These are phyloP conservation scores for Fimicolochytrium jonesii DNA, from an alignment of 192 early-diverging fungal species.

Conservation along the genomic window DNA sequence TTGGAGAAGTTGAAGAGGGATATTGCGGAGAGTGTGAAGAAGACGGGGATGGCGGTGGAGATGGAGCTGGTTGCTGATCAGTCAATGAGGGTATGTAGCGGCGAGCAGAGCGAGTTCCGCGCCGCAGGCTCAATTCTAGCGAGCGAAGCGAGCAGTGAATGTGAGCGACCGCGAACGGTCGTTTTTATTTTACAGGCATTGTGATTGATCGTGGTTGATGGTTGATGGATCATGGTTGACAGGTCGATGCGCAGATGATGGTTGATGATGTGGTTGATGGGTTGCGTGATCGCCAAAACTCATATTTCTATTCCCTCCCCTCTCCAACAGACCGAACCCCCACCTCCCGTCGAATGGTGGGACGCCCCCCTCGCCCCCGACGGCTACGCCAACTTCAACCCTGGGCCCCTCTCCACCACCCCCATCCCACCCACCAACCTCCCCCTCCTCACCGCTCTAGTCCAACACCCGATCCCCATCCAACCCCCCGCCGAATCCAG, in stretches of 20 bases:
- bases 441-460: slow-evolving; percentile 62
- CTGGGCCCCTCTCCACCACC: no score
- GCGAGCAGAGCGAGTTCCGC: no score
- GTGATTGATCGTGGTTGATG: neutral
- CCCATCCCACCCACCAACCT: slow-evolving; percentile 40
- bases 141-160: no score
- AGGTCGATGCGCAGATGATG: no score
- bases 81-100: slow-evolving; percentile 53
- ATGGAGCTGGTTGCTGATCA: slow-evolving; percentile 68
- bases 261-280: no score
- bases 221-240: no score
- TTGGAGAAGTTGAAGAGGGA: slow-evolving; percentile 70
- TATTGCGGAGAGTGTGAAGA: slow-evolving; percentile 66
- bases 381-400: slow-evolving; percentile 64
- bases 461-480: slow-evolving; percentile 86
- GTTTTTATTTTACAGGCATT: no score
- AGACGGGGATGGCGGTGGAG: slow-evolving; percentile 70
- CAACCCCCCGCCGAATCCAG: slow-evolving; percentile 66
- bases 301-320: neutral
- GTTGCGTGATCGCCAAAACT: slow-evolving; percentile 15
- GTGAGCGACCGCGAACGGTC: no score
- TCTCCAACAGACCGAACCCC: slow-evolving; percentile 51
- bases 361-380: slow-evolving; percentile 74
- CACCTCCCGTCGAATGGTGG: slow-evolving; percentile 95
- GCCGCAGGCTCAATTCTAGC: no score